A percentile compares a stretch with the other conserved stretches of the same genome.
Conservation (phyloP, 2,329 filamentous ascomycete species). For the Byssothecium circinans region DNA sequence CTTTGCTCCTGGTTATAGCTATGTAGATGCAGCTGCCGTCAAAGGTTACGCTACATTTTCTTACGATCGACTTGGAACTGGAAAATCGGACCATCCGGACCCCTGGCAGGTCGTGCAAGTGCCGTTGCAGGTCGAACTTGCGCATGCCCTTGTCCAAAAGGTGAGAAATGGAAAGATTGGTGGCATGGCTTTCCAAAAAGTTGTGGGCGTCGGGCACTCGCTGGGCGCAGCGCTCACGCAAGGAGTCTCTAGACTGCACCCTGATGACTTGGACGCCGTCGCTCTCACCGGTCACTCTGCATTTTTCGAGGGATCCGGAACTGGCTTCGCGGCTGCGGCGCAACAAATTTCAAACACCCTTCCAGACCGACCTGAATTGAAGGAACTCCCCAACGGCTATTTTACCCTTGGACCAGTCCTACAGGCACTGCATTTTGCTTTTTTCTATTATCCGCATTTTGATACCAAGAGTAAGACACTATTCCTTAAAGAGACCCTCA, state of each 20-base stretch:
- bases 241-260: conserved; percentile 37
- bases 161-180: conserved; percentile 34
- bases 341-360: conserved; percentile 3
- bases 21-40: conserved; percentile 45
- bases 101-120: conserved; percentile 44
- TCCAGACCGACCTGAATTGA: conserved; percentile 6
- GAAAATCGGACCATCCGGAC: conserved; percentile 43
- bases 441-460: conserved; percentile 13
- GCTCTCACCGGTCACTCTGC: conserved; percentile 40
- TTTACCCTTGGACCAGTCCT: conserved; percentile 4
- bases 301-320: background rate
- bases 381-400: conserved; percentile 10
- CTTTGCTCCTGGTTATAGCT: conserved; percentile 44
- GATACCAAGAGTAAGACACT: conserved; percentile 5
- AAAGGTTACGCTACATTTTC: conserved; percentile 45
- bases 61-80: conserved; percentile 48
- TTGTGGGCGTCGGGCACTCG: conserved; percentile 47
- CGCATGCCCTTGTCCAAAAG: conserved; percentile 34
- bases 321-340: conserved; percentile 19
- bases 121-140: conserved; percentile 42
- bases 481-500: no score
- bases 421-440: conserved; percentile 12
- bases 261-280: conserved; percentile 38
- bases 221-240: conserved; percentile 42
- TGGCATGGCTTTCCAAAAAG: conserved; percentile 32